These are phyloP conservation scores for Hyaloperonospora brassicae DNA, from an alignment of 352 stramenopile genomes.

Conservation along the genomic window DNA sequence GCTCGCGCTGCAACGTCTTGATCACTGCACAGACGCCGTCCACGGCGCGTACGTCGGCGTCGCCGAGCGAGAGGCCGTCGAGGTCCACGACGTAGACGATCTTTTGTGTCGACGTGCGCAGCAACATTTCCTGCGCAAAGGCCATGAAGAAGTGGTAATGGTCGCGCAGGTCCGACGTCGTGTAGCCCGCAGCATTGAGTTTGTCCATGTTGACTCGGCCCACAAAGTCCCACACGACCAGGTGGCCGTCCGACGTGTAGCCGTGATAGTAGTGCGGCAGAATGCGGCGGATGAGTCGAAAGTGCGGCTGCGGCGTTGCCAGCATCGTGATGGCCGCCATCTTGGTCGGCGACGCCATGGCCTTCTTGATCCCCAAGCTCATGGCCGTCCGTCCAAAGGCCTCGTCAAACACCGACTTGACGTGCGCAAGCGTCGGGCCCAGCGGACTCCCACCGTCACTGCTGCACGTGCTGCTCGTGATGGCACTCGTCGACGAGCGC, in stretches of 20 bases:
- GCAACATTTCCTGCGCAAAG: slow-evolving; percentile 61
- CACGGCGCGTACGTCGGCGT: slow-evolving; percentile 62
- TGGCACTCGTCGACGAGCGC: slow-evolving; percentile 23
- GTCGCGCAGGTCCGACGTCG: slow-evolving; percentile 53
- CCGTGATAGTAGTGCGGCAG: slow-evolving; percentile 73
- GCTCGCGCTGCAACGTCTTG: slow-evolving; percentile 47
- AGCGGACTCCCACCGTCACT: slow-evolving; percentile 24
- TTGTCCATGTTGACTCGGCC: slow-evolving; percentile 75
- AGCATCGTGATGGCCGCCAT: slow-evolving; percentile 30
- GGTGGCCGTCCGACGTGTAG: slow-evolving; percentile 56
- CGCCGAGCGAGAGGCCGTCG: slow-evolving; percentile 62
- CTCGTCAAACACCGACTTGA: slow-evolving; percentile 67
- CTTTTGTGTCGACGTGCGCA: slow-evolving; percentile 49
- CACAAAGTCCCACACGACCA: slow-evolving; percentile 73
- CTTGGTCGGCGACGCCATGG: slow-evolving; percentile 25
- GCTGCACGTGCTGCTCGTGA: slow-evolving; percentile 30
- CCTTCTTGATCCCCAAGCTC: slow-evolving; percentile 38
- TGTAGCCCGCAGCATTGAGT: slow-evolving; percentile 55
- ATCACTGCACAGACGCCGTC: slow-evolving; percentile 48
- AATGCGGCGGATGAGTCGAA: slow-evolving; percentile 58
- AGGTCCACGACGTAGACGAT: slow-evolving; percentile 74
- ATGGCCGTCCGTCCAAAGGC: slow-evolving; percentile 43
- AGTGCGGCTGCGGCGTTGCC: slow-evolving; percentile 54
- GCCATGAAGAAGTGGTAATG: slow-evolving; percentile 77
- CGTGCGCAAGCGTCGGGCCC: slow-evolving; percentile 36